Conservation (phyloP, 495 filamentous ascomycete genomes). For the Lepidopterella palustris region DNA sequence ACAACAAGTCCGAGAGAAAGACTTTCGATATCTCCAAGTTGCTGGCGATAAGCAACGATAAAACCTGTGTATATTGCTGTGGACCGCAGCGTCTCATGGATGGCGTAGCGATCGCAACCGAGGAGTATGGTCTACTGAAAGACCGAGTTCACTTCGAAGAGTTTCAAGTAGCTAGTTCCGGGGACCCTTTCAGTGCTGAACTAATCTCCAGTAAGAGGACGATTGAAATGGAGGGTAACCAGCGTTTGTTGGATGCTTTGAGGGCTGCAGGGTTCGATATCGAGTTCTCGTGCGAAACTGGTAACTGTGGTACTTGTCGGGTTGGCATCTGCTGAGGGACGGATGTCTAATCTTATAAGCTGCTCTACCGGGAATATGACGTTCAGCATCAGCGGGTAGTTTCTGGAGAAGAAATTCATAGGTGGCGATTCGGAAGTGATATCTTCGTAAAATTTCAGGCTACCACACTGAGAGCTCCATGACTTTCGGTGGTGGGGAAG, state of each 20-base stretch:
- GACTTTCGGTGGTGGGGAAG: too few relatives aligned
- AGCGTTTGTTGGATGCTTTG: conserved; percentile 40
- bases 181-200: conserved; percentile 51
- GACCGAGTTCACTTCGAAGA: conserved; percentile 51
- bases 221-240: conserved; percentile 34
- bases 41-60: conserved; percentile 39
- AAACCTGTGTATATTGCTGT: conserved; percentile 49
- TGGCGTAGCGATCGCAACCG: conserved; percentile 37
- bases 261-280: conserved; percentile 43
- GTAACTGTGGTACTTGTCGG: conserved; percentile 55
- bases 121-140: conserved; percentile 35
- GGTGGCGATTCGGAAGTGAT: too few relatives aligned
- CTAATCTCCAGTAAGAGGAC: conserved; percentile 34
- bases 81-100: conserved; percentile 49
- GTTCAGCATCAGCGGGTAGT: too few relatives aligned
- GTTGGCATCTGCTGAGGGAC: too few relatives aligned
- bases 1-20: conserved; percentile 43
- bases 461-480: too few relatives aligned
- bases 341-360: too few relatives aligned
- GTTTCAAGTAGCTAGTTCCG: conserved; percentile 45
- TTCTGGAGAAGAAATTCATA: too few relatives aligned
- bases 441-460: too few relatives aligned
- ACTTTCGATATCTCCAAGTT: conserved; percentile 44
- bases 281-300: conserved; percentile 49
- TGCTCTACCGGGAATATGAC: too few relatives aligned